phyloP scores from a whole-genome alignment of 352 stramenopile genomes.

The Globisporangium cylindrosporum region DNA sequence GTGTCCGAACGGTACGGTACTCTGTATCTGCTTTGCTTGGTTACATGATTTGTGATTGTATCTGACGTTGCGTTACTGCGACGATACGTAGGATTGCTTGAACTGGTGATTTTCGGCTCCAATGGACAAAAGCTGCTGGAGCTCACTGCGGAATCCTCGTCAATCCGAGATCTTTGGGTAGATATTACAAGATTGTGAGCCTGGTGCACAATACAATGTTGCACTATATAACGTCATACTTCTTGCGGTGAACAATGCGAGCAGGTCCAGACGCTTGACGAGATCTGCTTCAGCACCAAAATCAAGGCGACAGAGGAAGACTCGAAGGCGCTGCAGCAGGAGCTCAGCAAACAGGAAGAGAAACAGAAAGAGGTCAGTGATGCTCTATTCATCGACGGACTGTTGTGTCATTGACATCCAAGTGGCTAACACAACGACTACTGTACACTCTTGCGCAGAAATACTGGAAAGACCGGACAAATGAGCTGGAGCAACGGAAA shows the following conservation, averaged over 20 bases:
- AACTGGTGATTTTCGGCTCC: slow-evolving; percentile 46
- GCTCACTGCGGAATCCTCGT: slow-evolving; percentile 36
- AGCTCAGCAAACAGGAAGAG: slow-evolving; percentile 54
- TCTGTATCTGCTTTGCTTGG: not conserved
- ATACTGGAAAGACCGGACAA: slow-evolving; percentile 72
- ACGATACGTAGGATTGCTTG: slow-evolving; percentile 25
- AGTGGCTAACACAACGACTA: not conserved
- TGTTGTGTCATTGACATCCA: not conserved
- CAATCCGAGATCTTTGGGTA: slow-evolving; percentile 57
- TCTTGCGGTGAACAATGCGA: not conserved
- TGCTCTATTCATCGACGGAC: not conserved
- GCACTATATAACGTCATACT: not conserved
- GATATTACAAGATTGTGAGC: not conserved
- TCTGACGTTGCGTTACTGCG: not conserved
- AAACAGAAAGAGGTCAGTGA: slow-evolving; percentile 52
- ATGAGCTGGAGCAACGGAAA: slow-evolving; percentile 55
- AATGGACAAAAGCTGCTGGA: slow-evolving; percentile 69
- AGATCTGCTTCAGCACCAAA: slow-evolving; percentile 33
- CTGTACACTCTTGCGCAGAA: slow-evolving; percentile 22
- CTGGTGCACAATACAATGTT: not conserved
- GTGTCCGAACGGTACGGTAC: slow-evolving; percentile 40
- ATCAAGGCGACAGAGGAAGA: slow-evolving; percentile 23
- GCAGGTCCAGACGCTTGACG: slow-evolving; percentile 56
- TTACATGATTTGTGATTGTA: not conserved
- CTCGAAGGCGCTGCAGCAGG: slow-evolving; percentile 39